These are phyloP conservation scores for Tulasnella calospora DNA, from an alignment of 768 basidiomycete species.

Conservation along the genomic window DNA sequence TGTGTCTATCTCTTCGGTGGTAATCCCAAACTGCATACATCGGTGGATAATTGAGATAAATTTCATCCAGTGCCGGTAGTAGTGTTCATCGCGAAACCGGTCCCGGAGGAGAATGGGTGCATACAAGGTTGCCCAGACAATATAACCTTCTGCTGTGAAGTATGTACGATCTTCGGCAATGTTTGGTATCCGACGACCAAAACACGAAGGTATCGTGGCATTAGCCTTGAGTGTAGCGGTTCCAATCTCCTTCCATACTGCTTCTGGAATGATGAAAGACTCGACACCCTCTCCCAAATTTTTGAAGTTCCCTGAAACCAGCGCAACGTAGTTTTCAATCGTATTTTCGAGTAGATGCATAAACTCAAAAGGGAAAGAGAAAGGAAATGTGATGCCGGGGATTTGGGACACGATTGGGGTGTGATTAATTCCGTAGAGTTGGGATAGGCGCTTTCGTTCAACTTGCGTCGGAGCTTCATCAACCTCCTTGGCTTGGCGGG, in stretches of 20 bases:
- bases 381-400: slow-evolving; percentile 36
- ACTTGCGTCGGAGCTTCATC: slow-evolving; percentile 21
- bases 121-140: slow-evolving; percentile 42
- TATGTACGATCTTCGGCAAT: slow-evolving; percentile 33
- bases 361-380: slow-evolving; percentile 46
- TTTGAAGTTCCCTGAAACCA: slow-evolving; percentile 45
- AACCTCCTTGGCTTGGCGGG: neutral
- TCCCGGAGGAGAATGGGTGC: slow-evolving; percentile 40
- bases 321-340: slow-evolving; percentile 38
- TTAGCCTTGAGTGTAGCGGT: slow-evolving; percentile 36
- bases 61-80: slow-evolving; percentile 32
- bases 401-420: slow-evolving; percentile 36
- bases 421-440: slow-evolving; percentile 38
- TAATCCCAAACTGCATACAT: neutral
- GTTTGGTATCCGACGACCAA: slow-evolving; percentile 38
- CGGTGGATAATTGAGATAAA: neutral
- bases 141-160: slow-evolving; percentile 41
- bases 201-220: slow-evolving; percentile 39
- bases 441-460: slow-evolving; percentile 29
- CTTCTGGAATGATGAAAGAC: slow-evolving; percentile 33
- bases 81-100: slow-evolving; percentile 36
- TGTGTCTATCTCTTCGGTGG: neutral
- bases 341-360: slow-evolving; percentile 51
- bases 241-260: slow-evolving; percentile 44
- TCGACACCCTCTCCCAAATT: slow-evolving; percentile 36